phyloP scores from a whole-genome alignment of 192 early-diverging fungal species.

The Mortierella antarctica region DNA sequence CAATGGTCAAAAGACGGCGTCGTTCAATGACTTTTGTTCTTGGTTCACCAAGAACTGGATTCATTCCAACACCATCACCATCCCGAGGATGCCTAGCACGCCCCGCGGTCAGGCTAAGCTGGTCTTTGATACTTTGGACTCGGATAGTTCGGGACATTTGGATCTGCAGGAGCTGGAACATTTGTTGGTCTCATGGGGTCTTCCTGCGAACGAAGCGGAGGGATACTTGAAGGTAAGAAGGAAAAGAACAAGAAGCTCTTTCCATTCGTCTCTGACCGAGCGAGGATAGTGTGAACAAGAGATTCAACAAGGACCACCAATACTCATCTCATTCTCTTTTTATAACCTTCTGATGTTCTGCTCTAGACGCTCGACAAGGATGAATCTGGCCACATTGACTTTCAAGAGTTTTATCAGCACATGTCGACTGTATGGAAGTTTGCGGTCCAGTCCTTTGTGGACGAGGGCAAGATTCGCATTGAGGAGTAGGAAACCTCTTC shows the following conservation, averaged over 20 bases:
- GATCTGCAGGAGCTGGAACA: slow-evolving; percentile 33
- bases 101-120: slow-evolving; percentile 46
- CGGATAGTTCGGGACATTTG: slow-evolving; percentile 30
- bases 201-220: slow-evolving; percentile 25
- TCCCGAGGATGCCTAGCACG: slow-evolving; percentile 36
- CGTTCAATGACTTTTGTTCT: slow-evolving; percentile 27
- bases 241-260: background rate
- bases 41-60: slow-evolving; percentile 55
- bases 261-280: background rate
- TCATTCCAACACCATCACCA: slow-evolving; percentile 18
- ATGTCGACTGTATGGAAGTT: slow-evolving; percentile 47
- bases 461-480: slow-evolving; percentile 46
- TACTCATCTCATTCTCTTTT: background rate
- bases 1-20: background rate
- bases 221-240: slow-evolving; percentile 37
- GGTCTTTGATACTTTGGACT: slow-evolving; percentile 41
- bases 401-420: slow-evolving; percentile 36
- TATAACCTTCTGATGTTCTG: background rate
- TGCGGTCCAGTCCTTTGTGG: slow-evolving; percentile 46
- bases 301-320: background rate
- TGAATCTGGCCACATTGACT: slow-evolving; percentile 8
- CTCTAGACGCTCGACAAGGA: slow-evolving; percentile 33
- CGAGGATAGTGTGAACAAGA: background rate
- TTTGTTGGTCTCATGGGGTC: slow-evolving; percentile 38
- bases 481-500: slow-evolving; percentile 9